These are phyloP conservation scores for Fusarium secorum DNA, from an alignment of 2,329 filamentous ascomycete genomes.

Conservation along the genomic window DNA sequence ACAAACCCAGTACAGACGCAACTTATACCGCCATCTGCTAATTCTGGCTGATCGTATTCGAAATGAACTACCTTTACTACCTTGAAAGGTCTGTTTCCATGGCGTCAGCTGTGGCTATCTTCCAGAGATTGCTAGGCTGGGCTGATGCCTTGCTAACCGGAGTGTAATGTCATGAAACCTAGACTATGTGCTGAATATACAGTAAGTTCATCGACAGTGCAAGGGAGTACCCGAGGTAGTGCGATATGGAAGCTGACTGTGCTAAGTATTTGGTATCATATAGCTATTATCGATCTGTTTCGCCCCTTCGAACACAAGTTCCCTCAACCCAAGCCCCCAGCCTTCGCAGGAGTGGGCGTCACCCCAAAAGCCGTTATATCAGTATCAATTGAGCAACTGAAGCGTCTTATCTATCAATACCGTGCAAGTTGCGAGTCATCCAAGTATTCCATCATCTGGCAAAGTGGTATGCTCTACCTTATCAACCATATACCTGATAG, in stretches of 20 bases:
- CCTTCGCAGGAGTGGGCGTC: fast-evolving
- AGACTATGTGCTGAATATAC: not conserved
- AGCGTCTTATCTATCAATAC: fast-evolving
- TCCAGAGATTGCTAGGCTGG: not conserved
- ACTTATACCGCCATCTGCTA: fast-evolving
- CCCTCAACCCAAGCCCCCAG: fast-evolving
- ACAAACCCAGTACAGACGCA: fast-evolving
- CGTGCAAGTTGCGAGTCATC: not conserved
- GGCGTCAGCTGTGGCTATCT: not conserved
- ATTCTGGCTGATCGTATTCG: not conserved
- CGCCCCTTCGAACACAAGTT: not conserved
- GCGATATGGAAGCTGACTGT: not conserved
- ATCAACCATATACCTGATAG: not conserved
- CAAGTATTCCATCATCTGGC: not conserved
- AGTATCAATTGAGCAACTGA: fast-evolving
- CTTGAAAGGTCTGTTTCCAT: fast-evolving
- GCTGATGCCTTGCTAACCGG: not conserved
- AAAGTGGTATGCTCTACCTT: not conserved
- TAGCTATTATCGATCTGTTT: fast-evolving
- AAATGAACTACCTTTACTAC: not conserved
- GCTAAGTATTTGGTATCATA: not conserved
- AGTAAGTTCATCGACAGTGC: not conserved
- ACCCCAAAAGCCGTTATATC: fast-evolving
- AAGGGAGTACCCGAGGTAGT: fast-evolving
- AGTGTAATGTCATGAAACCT: not conserved